These are phyloP conservation scores for Colletotrichum trifolii DNA, from an alignment of 2,329 filamentous ascomycete genomes.

Conservation along the genomic window DNA sequence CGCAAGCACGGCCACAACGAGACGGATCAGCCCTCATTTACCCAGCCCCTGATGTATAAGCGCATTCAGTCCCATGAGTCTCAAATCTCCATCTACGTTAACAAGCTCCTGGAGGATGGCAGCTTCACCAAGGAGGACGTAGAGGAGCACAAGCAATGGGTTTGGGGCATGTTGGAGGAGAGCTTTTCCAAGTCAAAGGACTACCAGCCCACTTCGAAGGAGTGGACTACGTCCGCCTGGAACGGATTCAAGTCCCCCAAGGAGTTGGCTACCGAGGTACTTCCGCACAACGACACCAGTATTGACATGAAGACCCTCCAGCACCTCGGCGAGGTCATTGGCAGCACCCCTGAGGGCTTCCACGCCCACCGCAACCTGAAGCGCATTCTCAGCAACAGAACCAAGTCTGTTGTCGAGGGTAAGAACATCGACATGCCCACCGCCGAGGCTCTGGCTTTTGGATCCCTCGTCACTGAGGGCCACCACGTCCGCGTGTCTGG, in stretches of 20 bases:
- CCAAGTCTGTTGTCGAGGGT: conserved; percentile 92
- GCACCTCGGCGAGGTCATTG: conserved; percentile 85
- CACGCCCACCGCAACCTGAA: conserved; percentile 94
- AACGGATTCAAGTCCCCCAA: conserved; percentile 99
- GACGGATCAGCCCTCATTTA: conserved; percentile 99
- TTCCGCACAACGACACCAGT: conserved; percentile 90
- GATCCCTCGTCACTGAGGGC: conserved; percentile 88
- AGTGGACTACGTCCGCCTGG: conserved; percentile 99
- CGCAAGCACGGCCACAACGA: conserved; percentile 99
- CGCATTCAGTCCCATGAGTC: conserved; percentile 86
- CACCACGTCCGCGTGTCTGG: conserved; percentile 98
- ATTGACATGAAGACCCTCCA: conserved; percentile 79
- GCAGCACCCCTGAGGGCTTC: conserved; percentile 84
- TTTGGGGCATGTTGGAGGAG: conserved; percentile 98
- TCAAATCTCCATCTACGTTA: conserved; percentile 90
- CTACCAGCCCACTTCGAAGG: conserved; percentile 94
- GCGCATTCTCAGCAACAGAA: conserved; percentile 89
- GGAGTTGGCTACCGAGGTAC: conserved; percentile 92
- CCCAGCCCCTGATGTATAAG: conserved; percentile 99
- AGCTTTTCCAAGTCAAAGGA: conserved; percentile 98
- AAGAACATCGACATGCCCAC: conserved; percentile 98
- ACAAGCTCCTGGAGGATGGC: conserved; percentile 90
- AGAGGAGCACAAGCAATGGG: conserved; percentile 99
- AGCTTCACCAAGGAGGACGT: conserved; percentile 98
- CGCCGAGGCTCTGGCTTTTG: conserved; percentile 94